Evolutionary conservation across 306 rosid species (phyloP).

Genomic region (Senna siamea): DNA sequence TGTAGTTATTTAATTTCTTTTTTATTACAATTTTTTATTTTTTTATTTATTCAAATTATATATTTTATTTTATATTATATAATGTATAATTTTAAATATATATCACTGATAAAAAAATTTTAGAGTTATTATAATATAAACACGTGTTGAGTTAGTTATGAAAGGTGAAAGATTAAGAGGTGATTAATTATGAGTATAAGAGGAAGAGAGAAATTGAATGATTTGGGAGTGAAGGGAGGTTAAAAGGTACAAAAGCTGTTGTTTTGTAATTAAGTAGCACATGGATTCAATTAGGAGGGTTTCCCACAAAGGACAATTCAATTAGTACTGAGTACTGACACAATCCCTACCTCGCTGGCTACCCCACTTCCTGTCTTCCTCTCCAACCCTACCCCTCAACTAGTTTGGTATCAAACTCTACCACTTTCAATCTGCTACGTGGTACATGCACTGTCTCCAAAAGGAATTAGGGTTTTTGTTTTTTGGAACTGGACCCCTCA

Average conservation of each 20-base stretch:
- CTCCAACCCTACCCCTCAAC: conserved; percentile 11
- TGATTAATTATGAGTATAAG: neutral
- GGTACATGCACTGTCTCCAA: conserved; percentile 32
- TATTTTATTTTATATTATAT: too few species aligned
- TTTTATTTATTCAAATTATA: too few species aligned
- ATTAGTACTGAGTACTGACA: conserved; percentile 43
- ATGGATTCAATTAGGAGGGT: conserved; percentile 49
- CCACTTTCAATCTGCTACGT: conserved; percentile 45
- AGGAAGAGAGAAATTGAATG: neutral
- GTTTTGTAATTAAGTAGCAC: conserved; percentile 11
- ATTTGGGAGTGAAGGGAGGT: neutral
- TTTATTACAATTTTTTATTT: too few species aligned
- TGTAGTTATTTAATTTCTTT: too few species aligned
- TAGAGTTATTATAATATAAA: too few species aligned
- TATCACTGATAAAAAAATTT: too few species aligned
- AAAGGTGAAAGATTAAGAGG: neutral
- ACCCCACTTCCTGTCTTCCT: conserved; percentile 20
- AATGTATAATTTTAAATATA: too few species aligned
- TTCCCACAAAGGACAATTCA: conserved; percentile 47
- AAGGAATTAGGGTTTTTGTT: conserved; percentile 36
- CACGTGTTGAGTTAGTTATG: too few species aligned
- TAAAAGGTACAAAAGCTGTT: conserved; percentile 18
- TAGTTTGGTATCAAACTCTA: conserved; percentile 42
- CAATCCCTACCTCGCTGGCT: conserved; percentile 20
- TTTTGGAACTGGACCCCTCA: conserved; percentile 33